Percentiles rank a stretch among this genome's conserved stretches.
phyloP scores from a whole-genome alignment of 2,329 filamentous ascomycete species.

The Alternaria conjuncta region DNA sequence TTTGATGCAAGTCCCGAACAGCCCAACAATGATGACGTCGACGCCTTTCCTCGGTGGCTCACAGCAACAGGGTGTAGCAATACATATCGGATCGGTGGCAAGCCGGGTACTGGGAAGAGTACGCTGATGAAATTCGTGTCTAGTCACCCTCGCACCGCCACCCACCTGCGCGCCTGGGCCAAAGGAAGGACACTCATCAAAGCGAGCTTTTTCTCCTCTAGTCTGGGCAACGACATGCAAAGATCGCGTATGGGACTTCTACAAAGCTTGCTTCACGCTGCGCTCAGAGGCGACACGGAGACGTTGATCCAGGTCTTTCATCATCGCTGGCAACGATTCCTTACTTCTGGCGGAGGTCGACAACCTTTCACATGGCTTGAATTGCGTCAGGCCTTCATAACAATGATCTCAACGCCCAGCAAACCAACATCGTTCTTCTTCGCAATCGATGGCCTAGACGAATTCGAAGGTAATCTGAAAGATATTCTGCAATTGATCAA shows the following conservation, averaged over 20 bases:
- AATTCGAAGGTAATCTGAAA: neutral
- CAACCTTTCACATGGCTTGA: neutral
- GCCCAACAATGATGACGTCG: neutral
- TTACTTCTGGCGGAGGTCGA: neutral
- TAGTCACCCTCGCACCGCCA: constrained; percentile 1
- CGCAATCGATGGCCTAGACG: neutral
- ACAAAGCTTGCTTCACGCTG: neutral
- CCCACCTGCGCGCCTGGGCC: constrained; percentile 42
- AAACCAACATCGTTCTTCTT: neutral
- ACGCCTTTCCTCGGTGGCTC: constrained; percentile 22
- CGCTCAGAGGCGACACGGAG: neutral
- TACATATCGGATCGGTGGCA: constrained; percentile 51
- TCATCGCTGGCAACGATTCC: neutral
- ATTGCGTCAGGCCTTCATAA: neutral
- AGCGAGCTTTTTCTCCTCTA: constrained; percentile 41
- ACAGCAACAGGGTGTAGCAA: neutral
- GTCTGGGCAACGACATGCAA: constrained; percentile 20
- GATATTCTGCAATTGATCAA: neutral
- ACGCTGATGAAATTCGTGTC: constrained; percentile 50
- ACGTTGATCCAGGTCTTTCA: neutral
- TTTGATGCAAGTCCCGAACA: neutral
- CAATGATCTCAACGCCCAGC: neutral
- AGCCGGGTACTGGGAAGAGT: constrained; percentile 57
- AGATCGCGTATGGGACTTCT: neutral
- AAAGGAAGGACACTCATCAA: constrained; percentile 15